Evolutionary conservation across 2,329 filamentous ascomycete genomes (phyloP).

Genomic region (Bretziella fagacearum): DNA sequence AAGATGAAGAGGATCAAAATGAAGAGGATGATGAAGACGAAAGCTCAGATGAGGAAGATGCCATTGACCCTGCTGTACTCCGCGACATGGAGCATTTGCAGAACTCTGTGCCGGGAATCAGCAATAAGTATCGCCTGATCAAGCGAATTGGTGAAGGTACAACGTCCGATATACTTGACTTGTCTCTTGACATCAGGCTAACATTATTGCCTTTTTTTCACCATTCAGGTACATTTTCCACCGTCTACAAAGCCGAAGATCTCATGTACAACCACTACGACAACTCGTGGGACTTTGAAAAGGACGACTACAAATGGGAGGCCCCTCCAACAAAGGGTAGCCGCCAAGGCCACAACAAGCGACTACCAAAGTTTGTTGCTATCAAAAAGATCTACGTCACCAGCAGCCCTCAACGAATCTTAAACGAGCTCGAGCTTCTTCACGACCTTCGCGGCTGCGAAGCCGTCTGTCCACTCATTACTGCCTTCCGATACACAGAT

Average conservation of each 20-base stretch:
- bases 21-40: slow-evolving; percentile 26
- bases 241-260: slow-evolving; percentile 97
- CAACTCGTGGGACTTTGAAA: slow-evolving; percentile 72
- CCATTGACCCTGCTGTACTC: slow-evolving; percentile 50
- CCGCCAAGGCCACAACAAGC: slow-evolving; percentile 15
- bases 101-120: slow-evolving; percentile 67
- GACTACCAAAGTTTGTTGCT: slow-evolving; percentile 59
- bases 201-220: neutral
- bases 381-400: slow-evolving; percentile 99
- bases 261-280: slow-evolving; percentile 65
- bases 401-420: slow-evolving; percentile 78
- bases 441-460: slow-evolving; percentile 69
- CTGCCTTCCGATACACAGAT: slow-evolving; percentile 85
- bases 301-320: slow-evolving; percentile 48
- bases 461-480: slow-evolving; percentile 88
- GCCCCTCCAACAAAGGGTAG: slow-evolving; percentile 39
- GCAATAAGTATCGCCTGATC: slow-evolving; percentile 69
- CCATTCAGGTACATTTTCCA: slow-evolving; percentile 83
- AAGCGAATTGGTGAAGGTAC: slow-evolving; percentile 93
- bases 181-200: slow-evolving; percentile 14
- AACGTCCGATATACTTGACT: slow-evolving; percentile 8
- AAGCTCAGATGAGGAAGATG: slow-evolving; percentile 38
- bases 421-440: slow-evolving; percentile 89
- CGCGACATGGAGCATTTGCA: slow-evolving; percentile 81
- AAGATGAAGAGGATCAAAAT: slow-evolving; percentile 24